These are phyloP conservation scores for Globisporangium irregulare DNA, from an alignment of 352 stramenopile genomes.

Conservation along the genomic window DNA sequence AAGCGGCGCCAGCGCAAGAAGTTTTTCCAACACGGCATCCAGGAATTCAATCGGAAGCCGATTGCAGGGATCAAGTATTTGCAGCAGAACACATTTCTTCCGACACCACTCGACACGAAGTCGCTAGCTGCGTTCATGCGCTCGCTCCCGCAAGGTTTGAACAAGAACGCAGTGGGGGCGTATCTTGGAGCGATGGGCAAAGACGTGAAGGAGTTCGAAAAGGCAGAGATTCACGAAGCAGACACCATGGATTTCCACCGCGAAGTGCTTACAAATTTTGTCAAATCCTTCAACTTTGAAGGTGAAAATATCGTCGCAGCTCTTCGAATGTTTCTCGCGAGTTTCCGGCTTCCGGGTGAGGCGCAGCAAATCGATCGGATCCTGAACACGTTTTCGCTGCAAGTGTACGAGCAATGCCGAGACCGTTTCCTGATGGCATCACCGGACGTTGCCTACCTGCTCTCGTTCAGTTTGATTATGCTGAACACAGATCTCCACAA, in stretches of 20 bases:
- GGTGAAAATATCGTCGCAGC: constrained; percentile 67
- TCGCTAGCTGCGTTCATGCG: constrained; percentile 87
- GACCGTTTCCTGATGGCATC: constrained; percentile 85
- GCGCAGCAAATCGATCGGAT: constrained; percentile 89
- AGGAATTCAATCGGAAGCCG: constrained; percentile 94
- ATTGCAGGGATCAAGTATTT: constrained; percentile 88
- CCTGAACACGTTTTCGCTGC: constrained; percentile 80
- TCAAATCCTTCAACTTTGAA: constrained; percentile 82
- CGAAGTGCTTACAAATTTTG: constrained; percentile 67
- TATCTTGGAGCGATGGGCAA: constrained; percentile 88
- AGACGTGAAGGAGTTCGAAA: constrained; percentile 71
- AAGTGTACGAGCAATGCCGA: constrained; percentile 83
- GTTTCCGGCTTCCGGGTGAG: constrained; percentile 82
- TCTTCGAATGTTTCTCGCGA: constrained; percentile 81
- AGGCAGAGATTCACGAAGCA: constrained; percentile 67
- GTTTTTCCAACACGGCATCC: constrained; percentile 82
- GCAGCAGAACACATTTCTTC: constrained; percentile 75
- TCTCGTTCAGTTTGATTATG: constrained; percentile 90
- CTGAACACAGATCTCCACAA: constrained; percentile 89
- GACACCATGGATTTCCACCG: constrained; percentile 87
- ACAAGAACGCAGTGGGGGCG: constrained; percentile 77
- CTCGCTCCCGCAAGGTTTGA: constrained; percentile 72
- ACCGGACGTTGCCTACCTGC: constrained; percentile 85
- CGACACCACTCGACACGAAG: constrained; percentile 66
- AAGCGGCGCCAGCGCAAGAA: constrained; percentile 76